A percentile compares a stretch with the other conserved stretches of the same genome.
Evolutionary conservation across 106 monocot species (phyloP).

Genomic region (Posidonia australis): DNA sequence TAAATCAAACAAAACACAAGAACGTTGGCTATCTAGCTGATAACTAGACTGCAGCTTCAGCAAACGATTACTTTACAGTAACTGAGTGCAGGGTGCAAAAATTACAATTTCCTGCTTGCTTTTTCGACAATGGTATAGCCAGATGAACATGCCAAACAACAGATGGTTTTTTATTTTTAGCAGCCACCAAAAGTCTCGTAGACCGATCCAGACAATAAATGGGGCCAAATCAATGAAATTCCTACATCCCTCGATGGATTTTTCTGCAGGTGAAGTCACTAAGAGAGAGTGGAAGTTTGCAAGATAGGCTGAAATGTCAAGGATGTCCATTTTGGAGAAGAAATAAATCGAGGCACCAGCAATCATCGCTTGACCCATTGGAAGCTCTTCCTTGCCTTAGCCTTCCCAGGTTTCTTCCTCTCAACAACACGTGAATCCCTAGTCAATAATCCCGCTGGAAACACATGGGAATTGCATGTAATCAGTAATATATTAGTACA

Average conservation of each 20-base stretch:
- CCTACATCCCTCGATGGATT: not conserved
- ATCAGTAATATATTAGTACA: not conserved
- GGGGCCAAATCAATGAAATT: not conserved
- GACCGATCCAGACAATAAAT: not conserved
- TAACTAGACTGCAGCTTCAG: too few species aligned
- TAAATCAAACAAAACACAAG: too few species aligned
- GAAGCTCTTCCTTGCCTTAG: constrained; percentile 97
- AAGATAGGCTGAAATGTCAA: not conserved
- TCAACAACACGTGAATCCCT: constrained; percentile 90
- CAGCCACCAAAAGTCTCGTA: not conserved
- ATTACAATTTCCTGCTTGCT: too few species aligned
- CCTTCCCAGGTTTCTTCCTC: constrained; percentile 93
- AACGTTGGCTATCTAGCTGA: too few species aligned
- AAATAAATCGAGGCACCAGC: not conserved
- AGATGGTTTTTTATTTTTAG: not conserved
- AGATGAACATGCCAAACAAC: not conserved
- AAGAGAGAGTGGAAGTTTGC: not conserved
- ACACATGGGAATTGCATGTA: not conserved
- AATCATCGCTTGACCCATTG: constrained; percentile 93
- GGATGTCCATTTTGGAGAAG: not conserved
- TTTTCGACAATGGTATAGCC: too few species aligned
- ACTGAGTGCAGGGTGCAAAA: too few species aligned
- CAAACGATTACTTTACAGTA: too few species aligned
- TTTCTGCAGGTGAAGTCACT: not conserved
- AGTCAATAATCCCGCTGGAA: constrained; percentile 70